phyloP scores from a whole-genome alignment of 768 basidiomycete species.

The Hypholoma sublateritium region DNA sequence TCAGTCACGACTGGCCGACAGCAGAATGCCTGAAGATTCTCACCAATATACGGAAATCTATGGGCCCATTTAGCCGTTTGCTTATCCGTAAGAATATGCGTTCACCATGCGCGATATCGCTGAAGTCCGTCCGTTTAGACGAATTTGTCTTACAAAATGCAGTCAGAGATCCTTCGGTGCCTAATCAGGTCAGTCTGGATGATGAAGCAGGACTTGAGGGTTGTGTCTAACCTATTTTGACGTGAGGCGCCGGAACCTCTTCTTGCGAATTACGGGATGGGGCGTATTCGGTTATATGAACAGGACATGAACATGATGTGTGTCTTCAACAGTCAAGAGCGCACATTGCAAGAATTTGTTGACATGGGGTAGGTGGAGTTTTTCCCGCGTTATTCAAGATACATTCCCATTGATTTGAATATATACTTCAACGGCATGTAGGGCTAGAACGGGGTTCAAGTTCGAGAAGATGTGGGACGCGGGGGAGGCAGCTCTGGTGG shows the following conservation, averaged over 20 bases:
- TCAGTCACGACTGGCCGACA: neutral
- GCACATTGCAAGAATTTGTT: conserved; percentile 34
- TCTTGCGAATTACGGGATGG: conserved; percentile 47
- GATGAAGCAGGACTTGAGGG: neutral
- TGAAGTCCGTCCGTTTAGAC: neutral
- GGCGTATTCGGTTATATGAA: conserved; percentile 38
- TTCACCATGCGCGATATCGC: neutral
- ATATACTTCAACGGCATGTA: neutral
- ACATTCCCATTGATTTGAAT: too few relatives aligned
- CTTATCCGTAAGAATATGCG: neutral
- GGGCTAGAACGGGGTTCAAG: conserved; percentile 2
- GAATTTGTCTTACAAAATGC: conserved; percentile 6
- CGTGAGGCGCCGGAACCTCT: conserved; percentile 40
- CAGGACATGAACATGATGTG: conserved; percentile 48
- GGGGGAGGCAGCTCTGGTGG: conserved; percentile 10
- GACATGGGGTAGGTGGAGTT: conserved; percentile 6
- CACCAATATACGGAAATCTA: neutral
- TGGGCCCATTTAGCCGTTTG: conserved; percentile 1
- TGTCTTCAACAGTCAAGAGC: conserved; percentile 40
- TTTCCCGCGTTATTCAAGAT: too few relatives aligned
- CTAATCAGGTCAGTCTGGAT: neutral
- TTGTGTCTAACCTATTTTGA: neutral
- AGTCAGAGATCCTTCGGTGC: neutral
- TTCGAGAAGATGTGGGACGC: conserved; percentile 10
- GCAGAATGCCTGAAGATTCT: neutral